Evolutionary conservation across 2,329 filamentous ascomycete genomes (phyloP), one percentile per base, ranked within the genome.

Genomic region (Nemania diffusa): DNA sequence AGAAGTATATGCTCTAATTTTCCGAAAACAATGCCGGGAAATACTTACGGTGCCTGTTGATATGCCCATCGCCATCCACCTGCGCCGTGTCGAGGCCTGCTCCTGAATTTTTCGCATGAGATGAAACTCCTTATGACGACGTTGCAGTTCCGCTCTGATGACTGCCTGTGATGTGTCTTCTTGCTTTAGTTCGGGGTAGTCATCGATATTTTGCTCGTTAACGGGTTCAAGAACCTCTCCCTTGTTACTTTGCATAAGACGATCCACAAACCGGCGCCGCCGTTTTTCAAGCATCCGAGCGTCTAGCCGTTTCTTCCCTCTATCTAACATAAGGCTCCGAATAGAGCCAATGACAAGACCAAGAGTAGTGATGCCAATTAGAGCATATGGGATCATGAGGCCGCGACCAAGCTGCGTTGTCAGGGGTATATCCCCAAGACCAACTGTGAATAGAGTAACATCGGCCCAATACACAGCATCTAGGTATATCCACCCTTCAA

Each of bases 341-440:
- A 97, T 93, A 44, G 91, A 93, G 22, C 89, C 90, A 26, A 97
- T 90, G 62, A 97, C 91, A 26, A 97, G 83, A 87, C 92, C 93
- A 0, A 97, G 84, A 72, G 92, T 94, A 67, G 97, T 91, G 64
- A 96, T 91, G 2, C 94, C 94, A 6, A 94, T 84, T 0, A 97
- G 87, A 0, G 94, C 90, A 72, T 92, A 97, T 0, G 94, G 94
- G 59, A 97, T 90, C 32, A 97, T 82, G 1, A 97, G 83, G 0
- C 89, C 91, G 46, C 91, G 85, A 0, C 88, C 89, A 0, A 92
- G 79, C 17, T 85, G 78, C 0, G 84, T 87, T 1, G 71, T 46
- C 1, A 85, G 78, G 11, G 80, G 75, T 26, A 83, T 81, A 68
- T 90, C 87, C n/a, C 88, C 88, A 50, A 89, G 88, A 0, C 88